Evolutionary conservation across 768 basidiomycete species (phyloP), one percentile per base, ranked within the genome.

Genomic region (Cyclocybe aegerita): DNA sequence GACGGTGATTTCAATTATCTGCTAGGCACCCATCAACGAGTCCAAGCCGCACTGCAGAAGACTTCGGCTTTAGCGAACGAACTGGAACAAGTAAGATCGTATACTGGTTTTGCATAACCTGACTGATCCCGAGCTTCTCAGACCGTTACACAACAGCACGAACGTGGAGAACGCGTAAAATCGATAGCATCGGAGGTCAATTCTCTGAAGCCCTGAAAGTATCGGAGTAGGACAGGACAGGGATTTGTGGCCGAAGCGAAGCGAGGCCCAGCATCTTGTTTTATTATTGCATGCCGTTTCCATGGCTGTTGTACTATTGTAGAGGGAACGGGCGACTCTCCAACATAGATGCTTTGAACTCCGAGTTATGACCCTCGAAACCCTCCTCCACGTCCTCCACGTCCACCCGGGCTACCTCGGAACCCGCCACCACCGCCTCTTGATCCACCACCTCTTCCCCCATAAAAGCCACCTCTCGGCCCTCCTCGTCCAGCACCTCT

Each of bases 181-280:
- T 60, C 59, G 7, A 78, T 78, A 4, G 69, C 72, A 5, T 65
- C 63, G 33, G 81, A 86, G 52, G 68, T 83, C 30, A 84, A 80
- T 52, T 65, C 71, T 6, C 52, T 83, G 53, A 80, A 76, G 55
- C 63, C 70, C 33, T 82, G 63, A 77, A 9, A 34, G 23, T 4
- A 23, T 23, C 23, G 23, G 4, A 23, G 23, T 23, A 23, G 23
- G 23, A 23, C 23, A 23, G 23, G 23, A 23, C 2, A 2, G 4
- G 4, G 23, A 2, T 23, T 4, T 23, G 23, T 23, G 4, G 2
- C 23, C 23, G n/a, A n/a, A n/a, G n/a, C n/a, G n/a, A n/a, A n/a
- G n/a, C n/a, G n/a, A n/a, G n/a, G n/a, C n/a, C n/a, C n/a, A n/a
- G n/a, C n/a, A n/a, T n/a, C n/a, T n/a, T n/a, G n/a, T n/a, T 23